These are phyloP conservation scores for Marasmius fiardii DNA, from an alignment of 1,284 basidiomycete species.

Conservation along the genomic window DNA sequence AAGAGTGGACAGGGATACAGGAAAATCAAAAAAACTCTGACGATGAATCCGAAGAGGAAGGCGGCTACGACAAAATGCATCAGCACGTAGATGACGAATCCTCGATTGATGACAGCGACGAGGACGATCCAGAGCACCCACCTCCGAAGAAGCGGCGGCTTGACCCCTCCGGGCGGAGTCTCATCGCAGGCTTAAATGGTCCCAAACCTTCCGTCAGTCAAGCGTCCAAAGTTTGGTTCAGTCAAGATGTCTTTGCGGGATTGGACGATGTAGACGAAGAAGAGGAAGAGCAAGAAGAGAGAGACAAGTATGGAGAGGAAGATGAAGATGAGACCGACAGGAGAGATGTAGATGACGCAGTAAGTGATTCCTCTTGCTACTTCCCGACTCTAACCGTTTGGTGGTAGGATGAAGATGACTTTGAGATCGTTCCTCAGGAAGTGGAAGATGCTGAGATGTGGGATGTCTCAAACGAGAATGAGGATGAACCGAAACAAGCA, in stretches of 20 bases:
- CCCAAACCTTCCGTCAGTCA: constrained; percentile 36
- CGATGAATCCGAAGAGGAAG: constrained; percentile 50
- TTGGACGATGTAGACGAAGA: constrained; percentile 42
- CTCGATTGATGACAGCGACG: constrained; percentile 43
- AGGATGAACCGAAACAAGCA: constrained; percentile 71
- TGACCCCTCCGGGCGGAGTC: constrained; percentile 29
- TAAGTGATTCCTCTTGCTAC: background rate
- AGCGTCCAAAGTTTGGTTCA: constrained; percentile 84
- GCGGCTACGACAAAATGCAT: constrained; percentile 78
- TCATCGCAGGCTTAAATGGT: constrained; percentile 31
- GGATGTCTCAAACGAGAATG: constrained; percentile 79
- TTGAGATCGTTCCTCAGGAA: constrained; percentile 72
- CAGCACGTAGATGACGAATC: constrained; percentile 53
- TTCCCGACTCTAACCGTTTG: background rate
- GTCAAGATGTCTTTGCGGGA: constrained; percentile 90
- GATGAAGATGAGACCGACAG: constrained; percentile 18
- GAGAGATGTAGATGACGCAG: constrained; percentile 15
- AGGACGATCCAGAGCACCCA: constrained; percentile 38
- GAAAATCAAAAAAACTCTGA: constrained; percentile 42
- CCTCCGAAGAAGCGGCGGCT: constrained; percentile 38
- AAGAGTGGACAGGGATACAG: constrained; percentile 78
- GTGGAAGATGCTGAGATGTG: constrained; percentile 68
- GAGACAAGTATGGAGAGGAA: constrained; percentile 24
- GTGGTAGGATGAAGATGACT: constrained; percentile 48
- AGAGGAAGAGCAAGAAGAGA: constrained; percentile 34